These are phyloP conservation scores for Penicillium maclennaniae DNA, from an alignment of 495 filamentous ascomycete species.

Conservation along the genomic window DNA sequence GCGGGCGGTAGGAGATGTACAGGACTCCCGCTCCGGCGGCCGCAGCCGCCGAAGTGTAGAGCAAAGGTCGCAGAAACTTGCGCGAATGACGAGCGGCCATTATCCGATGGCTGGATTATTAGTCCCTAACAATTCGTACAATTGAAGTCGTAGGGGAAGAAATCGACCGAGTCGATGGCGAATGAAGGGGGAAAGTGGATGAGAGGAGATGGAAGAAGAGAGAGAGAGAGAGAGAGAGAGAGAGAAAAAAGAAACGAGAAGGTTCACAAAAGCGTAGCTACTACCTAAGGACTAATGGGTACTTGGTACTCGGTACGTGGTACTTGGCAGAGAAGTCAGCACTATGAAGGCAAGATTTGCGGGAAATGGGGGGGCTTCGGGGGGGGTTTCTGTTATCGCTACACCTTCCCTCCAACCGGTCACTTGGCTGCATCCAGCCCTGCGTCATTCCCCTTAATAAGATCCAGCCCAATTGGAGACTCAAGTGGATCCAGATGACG, in stretches of 20 bases:
- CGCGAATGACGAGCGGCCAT: slow-evolving; percentile 59
- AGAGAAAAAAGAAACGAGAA: slow-evolving; percentile 19
- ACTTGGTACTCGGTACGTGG: too few relatives aligned
- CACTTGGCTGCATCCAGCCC: neutral
- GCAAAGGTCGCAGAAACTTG: slow-evolving; percentile 54
- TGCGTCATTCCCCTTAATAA: slow-evolving; percentile 15
- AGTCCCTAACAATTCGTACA: slow-evolving; percentile 1
- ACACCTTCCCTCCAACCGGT: slow-evolving; percentile 19
- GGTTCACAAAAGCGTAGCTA: slow-evolving; percentile 15
- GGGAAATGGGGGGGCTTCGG: neutral
- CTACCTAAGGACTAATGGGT: neutral
- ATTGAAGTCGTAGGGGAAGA: neutral
- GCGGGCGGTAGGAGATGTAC: slow-evolving; percentile 76
- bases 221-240: slow-evolving; percentile 6
- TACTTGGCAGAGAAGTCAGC: slow-evolving; percentile 1
- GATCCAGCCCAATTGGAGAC: slow-evolving; percentile 7
- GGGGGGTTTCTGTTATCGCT: slow-evolving; percentile 10
- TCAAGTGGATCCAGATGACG: slow-evolving; percentile 25
- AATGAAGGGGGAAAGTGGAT: slow-evolving; percentile 15
- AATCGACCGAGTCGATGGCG: neutral
- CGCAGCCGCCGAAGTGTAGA: slow-evolving; percentile 59
- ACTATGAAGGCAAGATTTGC: slow-evolving; percentile 15
- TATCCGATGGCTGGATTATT: slow-evolving; percentile 12
- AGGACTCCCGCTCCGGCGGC: slow-evolving; percentile 59
- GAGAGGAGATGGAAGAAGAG: slow-evolving; percentile 12